Percentiles rank a stretch among this genome's conserved stretches.
Conservation (phyloP, 2,329 filamentous ascomycete species). For the Trichoderma semiorbis region DNA sequence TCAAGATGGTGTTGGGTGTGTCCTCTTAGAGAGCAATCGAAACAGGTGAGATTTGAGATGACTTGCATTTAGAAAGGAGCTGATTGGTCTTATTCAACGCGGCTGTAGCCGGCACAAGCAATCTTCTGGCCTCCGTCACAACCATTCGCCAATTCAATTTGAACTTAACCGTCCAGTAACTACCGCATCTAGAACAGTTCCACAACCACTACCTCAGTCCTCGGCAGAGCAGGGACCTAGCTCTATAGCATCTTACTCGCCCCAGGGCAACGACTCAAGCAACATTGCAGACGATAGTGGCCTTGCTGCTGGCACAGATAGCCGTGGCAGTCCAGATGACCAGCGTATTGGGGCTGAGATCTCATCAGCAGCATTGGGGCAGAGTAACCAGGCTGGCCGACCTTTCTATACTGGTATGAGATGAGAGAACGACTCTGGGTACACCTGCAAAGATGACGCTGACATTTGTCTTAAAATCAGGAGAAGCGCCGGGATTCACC, state of each 20-base stretch:
- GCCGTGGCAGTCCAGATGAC: background rate
- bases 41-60: background rate
- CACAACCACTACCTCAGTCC: background rate
- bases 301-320: background rate
- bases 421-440: accelerated
- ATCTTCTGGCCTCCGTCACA: background rate
- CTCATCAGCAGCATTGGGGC: background rate
- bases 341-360: background rate
- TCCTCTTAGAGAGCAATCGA: background rate
- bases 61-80: background rate
- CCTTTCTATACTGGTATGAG: background rate
- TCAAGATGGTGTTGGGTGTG: background rate
- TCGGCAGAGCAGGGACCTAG: background rate
- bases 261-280: background rate
- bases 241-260: background rate
- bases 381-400: background rate
- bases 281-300: background rate
- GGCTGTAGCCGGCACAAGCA: background rate
- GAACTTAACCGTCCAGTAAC: background rate
- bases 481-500: background rate
- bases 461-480: background rate
- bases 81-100: background rate
- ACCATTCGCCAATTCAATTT: background rate
- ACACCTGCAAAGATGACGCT: background rate
- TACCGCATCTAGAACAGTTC: background rate